Percentiles rank a stretch among this genome's conserved stretches.
These are phyloP conservation scores for Trichoderma breve DNA, from an alignment of 2,329 filamentous ascomycete genomes.

Conservation along the genomic window DNA sequence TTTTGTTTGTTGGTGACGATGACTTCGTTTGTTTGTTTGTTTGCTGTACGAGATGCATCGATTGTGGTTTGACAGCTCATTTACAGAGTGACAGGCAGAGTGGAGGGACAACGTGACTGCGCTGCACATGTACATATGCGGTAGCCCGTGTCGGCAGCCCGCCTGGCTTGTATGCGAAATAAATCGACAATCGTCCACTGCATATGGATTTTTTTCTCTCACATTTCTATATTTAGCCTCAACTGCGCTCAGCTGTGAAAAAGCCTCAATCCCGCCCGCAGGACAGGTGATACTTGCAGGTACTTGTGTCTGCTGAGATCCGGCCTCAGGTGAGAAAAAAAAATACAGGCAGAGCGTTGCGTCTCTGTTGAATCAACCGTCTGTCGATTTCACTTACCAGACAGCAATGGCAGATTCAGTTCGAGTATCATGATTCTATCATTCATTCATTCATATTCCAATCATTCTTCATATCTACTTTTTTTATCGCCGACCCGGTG, in stretches of 20 bases:
- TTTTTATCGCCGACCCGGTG: neutral
- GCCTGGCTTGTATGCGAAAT: neutral
- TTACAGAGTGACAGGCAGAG: neutral
- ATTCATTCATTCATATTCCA: neutral
- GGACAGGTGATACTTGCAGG: neutral
- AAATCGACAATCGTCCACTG: neutral
- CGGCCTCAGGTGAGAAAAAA: neutral
- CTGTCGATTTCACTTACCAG: neutral
- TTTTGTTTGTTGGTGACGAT: no score
- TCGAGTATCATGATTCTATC: neutral
- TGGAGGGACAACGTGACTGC: slow-evolving; percentile 4
- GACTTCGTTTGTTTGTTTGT: neutral
- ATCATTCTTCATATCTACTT: no score
- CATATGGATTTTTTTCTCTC: neutral
- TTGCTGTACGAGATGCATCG: neutral
- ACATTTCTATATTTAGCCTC: slow-evolving; percentile 2
- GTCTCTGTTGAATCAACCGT: neutral
- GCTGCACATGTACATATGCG: neutral
- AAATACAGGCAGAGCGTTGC: neutral
- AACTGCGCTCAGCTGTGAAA: neutral
- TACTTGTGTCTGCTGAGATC: neutral
- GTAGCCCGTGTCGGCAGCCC: slow-evolving; percentile 8
- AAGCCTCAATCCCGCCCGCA: neutral
- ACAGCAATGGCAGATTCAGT: neutral
- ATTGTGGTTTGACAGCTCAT: neutral